Percentiles rank a stretch among this genome's conserved stretches.
Conservation (phyloP, 257 asterid genomes). For the Jaltomata sinuosa region DNA sequence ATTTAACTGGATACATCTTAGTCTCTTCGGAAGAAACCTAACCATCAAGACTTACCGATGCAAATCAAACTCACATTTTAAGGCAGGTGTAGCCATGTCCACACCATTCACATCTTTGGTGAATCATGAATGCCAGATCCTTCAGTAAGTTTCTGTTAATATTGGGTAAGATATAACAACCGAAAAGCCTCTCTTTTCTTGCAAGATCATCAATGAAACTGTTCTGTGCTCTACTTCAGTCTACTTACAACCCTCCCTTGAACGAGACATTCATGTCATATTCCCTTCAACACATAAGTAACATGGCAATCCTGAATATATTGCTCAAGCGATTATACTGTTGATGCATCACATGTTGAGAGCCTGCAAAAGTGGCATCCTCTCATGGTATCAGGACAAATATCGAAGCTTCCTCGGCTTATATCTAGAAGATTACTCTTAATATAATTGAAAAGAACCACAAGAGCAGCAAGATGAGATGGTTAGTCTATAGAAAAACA, state of each 20-base stretch:
- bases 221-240: constrained; percentile 22
- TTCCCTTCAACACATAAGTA: constrained; percentile 30
- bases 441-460: constrained; percentile 12
- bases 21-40: constrained; percentile 15
- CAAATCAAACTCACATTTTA: constrained; percentile 33
- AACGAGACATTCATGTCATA: constrained; percentile 36
- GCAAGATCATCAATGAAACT: constrained; percentile 33
- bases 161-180: constrained; percentile 32
- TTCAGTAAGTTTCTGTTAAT: constrained; percentile 41
- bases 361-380: constrained; percentile 23
- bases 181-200: constrained; percentile 14
- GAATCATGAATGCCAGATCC: constrained; percentile 39
- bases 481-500: constrained; percentile 37
- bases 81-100: constrained; percentile 23
- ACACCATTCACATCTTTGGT: constrained; percentile 40
- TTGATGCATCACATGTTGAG: constrained; percentile 20
- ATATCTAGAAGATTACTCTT: constrained; percentile 39
- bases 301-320: constrained; percentile 18
- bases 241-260: constrained; percentile 25
- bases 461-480: constrained; percentile 31
- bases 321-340: constrained; percentile 33
- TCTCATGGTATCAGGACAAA: constrained; percentile 26
- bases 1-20: not conserved
- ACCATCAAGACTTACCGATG: constrained; percentile 11
- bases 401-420: constrained; percentile 38